A percentile compares a stretch with the other conserved stretches of the same genome.
Evolutionary conservation across 208 protist species (phyloP).

Genomic region (Leptomonas seymouri): DNA sequence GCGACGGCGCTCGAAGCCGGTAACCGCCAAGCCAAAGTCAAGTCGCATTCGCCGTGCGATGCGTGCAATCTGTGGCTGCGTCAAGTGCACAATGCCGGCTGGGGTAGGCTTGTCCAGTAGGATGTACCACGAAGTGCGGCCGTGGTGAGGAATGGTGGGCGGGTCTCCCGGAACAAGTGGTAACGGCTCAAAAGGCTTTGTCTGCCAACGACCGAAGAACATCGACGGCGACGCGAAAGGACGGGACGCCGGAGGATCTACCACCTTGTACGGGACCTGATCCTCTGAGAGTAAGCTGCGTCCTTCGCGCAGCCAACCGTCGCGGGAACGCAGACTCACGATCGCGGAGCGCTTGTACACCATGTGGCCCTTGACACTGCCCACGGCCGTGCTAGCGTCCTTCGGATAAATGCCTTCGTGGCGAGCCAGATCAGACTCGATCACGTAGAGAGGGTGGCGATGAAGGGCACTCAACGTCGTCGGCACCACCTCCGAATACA

Average conservation of each 20-base stretch:
- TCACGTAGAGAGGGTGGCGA: slow-evolving; percentile 86
- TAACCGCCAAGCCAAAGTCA: slow-evolving; percentile 77
- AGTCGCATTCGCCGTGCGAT: slow-evolving; percentile 85
- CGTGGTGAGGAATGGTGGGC: slow-evolving; percentile 68
- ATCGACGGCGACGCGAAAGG: slow-evolving; percentile 72
- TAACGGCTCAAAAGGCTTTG: slow-evolving; percentile 78
- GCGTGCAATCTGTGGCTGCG: slow-evolving; percentile 71
- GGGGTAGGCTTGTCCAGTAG: slow-evolving; percentile 57
- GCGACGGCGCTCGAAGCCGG: slow-evolving; percentile 71
- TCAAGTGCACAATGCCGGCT: slow-evolving; percentile 70
- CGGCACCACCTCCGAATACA: slow-evolving; percentile 83
- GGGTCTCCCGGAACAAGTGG: slow-evolving; percentile 58
- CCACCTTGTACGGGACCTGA: slow-evolving; percentile 75
- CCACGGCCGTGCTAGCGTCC: slow-evolving; percentile 72
- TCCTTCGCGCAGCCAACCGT: slow-evolving; percentile 88
- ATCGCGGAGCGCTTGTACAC: slow-evolving; percentile 91
- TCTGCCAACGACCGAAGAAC: slow-evolving; percentile 90
- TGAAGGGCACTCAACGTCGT: slow-evolving; percentile 76
- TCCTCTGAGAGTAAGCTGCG: slow-evolving; percentile 68
- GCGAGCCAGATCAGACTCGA: slow-evolving; percentile 74
- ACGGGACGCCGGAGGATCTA: slow-evolving; percentile 79
- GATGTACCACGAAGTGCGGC: slow-evolving; percentile 86
- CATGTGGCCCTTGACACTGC: slow-evolving; percentile 80
- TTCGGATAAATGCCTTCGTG: slow-evolving; percentile 88
- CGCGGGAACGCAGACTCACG: slow-evolving; percentile 76